These are phyloP conservation scores for Ceratocystis smalleyi DNA, from an alignment of 2,329 filamentous ascomycete species.

Conservation along the genomic window DNA sequence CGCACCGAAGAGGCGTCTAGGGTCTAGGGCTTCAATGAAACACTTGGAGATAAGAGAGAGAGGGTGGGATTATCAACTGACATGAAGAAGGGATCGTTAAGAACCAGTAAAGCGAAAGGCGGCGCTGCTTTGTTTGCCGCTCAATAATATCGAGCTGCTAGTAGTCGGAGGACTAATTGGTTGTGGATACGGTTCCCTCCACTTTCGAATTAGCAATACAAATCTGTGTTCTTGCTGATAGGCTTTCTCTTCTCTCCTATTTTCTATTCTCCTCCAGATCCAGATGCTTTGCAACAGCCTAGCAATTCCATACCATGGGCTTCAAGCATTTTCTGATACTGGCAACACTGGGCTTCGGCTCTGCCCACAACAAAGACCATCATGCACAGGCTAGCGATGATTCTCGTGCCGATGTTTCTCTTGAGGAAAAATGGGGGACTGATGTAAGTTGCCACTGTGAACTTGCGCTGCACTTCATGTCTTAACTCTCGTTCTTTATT, in stretches of 20 bases:
- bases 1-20: neutral
- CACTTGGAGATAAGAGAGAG: neutral
- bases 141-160: neutral
- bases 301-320: slow-evolving; percentile 1
- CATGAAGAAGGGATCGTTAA: neutral
- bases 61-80: neutral
- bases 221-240: neutral
- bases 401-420: neutral
- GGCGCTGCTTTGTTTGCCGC: neutral
- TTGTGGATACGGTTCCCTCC: neutral
- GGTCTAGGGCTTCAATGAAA: neutral
- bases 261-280: neutral
- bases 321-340: slow-evolving; percentile 6
- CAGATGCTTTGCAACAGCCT: neutral
- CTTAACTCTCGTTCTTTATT: neutral
- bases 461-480: neutral
- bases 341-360: neutral
- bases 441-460: slow-evolving; percentile 11
- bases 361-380: slow-evolving; percentile 11
- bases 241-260: neutral
- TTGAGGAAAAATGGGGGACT: slow-evolving; percentile 16
- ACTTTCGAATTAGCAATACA: neutral
- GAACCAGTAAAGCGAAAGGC: neutral
- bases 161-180: neutral
- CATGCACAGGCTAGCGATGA: neutral